A percentile compares a stretch with the other conserved stretches of the same genome.
Evolutionary conservation across 257 asterid species (phyloP).

Genomic region (Jaltomata sinuosa): DNA sequence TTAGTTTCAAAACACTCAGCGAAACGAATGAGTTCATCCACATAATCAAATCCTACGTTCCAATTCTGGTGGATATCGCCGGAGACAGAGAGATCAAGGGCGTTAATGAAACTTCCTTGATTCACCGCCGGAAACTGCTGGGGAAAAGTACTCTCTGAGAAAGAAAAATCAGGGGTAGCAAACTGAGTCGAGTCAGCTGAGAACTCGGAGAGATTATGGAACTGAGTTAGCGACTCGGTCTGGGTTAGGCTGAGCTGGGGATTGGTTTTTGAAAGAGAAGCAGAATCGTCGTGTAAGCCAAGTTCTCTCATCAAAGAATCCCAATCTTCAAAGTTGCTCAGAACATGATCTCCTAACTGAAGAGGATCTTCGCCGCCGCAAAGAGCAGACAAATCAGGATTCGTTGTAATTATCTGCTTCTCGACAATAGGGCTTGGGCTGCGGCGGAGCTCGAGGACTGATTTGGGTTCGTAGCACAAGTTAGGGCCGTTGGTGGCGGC

Average conservation of each 20-base stretch:
- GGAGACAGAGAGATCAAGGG: conserved; percentile 17
- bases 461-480: conserved; percentile 61
- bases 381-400: conserved; percentile 1
- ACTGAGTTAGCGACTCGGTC: conserved; percentile 23
- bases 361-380: conserved; percentile 31
- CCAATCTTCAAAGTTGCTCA: conserved; percentile 61
- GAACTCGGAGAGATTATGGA: conserved; percentile 26
- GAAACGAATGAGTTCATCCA: conserved; percentile 72
- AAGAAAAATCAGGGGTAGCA: conserved; percentile 27
- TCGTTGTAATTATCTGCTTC: background rate
- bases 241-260: conserved; percentile 8
- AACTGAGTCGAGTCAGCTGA: conserved; percentile 43
- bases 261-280: background rate
- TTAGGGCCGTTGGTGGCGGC: conserved; percentile 5
- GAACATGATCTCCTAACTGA: conserved; percentile 70
- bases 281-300: conserved; percentile 59
- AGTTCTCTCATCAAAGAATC: conserved; percentile 82
- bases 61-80: conserved; percentile 20
- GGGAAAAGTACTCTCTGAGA: conserved; percentile 27
- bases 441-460: conserved; percentile 68
- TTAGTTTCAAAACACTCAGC: conserved; percentile 84
- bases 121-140: conserved; percentile 12
- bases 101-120: conserved; percentile 1
- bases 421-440: conserved; percentile 54
- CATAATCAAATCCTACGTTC: conserved; percentile 54